phyloP scores from a whole-genome alignment of 768 basidiomycete species.

The Suillus fuscotomentosus region DNA sequence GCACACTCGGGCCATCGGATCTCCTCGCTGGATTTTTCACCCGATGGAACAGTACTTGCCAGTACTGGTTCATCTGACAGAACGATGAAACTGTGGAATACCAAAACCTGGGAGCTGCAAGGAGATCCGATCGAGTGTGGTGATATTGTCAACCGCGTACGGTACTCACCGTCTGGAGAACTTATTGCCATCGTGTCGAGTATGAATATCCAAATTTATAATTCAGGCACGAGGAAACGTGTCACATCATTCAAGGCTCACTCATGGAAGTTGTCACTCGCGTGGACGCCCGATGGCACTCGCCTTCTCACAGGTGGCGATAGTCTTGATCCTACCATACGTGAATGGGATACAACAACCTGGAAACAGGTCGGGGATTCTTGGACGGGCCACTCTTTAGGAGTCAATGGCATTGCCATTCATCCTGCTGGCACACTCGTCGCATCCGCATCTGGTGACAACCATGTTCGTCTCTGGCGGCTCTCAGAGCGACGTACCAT shows the following conservation, averaged over 20 bases:
- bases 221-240: neutral
- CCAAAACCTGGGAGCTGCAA: too few species aligned
- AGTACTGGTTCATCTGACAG: too few species aligned
- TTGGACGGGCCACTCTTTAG: neutral
- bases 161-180: neutral
- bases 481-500: neutral
- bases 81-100: neutral
- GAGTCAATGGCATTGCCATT: neutral
- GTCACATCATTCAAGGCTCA: too few species aligned
- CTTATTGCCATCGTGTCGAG: neutral
- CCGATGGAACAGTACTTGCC: neutral
- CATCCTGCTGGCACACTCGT: neutral
- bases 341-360: neutral
- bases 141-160: neutral
- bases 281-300: neutral
- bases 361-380: neutral
- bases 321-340: neutral
- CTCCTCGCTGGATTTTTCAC: neutral
- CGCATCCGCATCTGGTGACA: neutral
- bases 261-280: too few species aligned
- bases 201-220: too few species aligned
- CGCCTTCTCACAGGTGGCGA: neutral
- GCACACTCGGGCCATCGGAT: too few species aligned
- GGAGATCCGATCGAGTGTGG: neutral
- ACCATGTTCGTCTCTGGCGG: neutral